Evolutionary conservation across 106 monocot species (phyloP).

Genomic region (Dendrobium nobile): DNA sequence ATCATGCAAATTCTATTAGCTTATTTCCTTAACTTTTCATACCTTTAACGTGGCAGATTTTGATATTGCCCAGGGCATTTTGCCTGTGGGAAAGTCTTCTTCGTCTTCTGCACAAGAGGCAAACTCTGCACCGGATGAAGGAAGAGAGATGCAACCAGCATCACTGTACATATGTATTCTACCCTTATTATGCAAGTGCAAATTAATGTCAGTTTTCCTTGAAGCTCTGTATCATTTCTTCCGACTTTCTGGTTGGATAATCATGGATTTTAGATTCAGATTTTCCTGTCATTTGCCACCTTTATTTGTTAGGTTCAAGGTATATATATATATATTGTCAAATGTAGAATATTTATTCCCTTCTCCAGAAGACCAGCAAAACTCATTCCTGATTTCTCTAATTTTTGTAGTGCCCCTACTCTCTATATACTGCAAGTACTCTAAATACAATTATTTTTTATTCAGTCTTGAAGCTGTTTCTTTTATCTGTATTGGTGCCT

Average conservation of each 20-base stretch:
- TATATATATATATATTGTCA: not conserved
- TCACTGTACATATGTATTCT: constrained; percentile 14
- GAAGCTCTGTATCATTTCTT: not conserved
- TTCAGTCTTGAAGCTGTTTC: not conserved
- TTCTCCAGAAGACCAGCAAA: not conserved
- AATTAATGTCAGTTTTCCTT: not conserved
- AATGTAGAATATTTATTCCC: constrained; percentile 4
- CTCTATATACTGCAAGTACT: not conserved
- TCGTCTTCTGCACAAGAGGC: not conserved
- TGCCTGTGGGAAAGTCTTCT: not conserved
- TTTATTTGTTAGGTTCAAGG: not conserved
- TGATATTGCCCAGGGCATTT: not conserved
- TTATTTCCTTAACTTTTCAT: not conserved
- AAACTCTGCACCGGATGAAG: not conserved
- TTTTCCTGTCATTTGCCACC: not conserved
- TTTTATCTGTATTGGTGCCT: not conserved
- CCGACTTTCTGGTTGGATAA: not conserved
- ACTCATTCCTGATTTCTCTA: too few species aligned
- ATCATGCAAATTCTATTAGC: too few species aligned
- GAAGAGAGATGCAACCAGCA: not conserved
- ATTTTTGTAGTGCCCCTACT: not conserved
- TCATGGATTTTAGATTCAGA: not conserved
- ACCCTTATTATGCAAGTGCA: constrained; percentile 3
- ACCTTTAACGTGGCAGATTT: not conserved
- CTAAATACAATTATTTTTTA: constrained; percentile 6